These are phyloP conservation scores for Trichoderma arundinaceum DNA, from an alignment of 2,329 filamentous ascomycete species.

Conservation along the genomic window DNA sequence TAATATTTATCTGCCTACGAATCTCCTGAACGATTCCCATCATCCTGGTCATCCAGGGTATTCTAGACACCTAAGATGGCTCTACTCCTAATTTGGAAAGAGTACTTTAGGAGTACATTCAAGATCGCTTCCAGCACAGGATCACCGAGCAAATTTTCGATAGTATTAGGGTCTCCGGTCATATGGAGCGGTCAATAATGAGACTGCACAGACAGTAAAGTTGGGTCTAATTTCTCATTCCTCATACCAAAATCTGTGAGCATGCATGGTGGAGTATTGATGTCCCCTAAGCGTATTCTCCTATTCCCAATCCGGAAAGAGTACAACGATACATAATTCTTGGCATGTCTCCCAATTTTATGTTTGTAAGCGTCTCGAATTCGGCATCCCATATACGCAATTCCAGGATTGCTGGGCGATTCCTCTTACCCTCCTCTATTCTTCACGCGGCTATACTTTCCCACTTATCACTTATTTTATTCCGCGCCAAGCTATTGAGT, in stretches of 20 bases:
- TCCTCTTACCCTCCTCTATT: neutral
- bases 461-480: neutral
- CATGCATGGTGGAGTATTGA: too few species aligned
- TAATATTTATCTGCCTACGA: too few species aligned
- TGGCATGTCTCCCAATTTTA: neutral
- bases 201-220: neutral
- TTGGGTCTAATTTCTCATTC: neutral
- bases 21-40: too few species aligned
- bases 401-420: neutral
- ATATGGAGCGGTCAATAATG: neutral
- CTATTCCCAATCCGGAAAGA: constrained; percentile 6
- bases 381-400: neutral
- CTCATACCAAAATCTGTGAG: neutral
- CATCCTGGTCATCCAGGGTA: neutral
- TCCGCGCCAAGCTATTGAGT: neutral
- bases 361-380: neutral
- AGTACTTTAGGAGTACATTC: neutral
- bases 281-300: too few species aligned
- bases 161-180: fast-evolving
- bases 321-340: constrained; percentile 10
- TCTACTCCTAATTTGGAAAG: constrained; percentile 7
- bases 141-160: neutral
- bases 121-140: neutral
- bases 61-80: neutral
- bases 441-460: neutral